phyloP scores from a whole-genome alignment of 495 filamentous ascomycete genomes.

The Lentithecium fluviatile region DNA sequence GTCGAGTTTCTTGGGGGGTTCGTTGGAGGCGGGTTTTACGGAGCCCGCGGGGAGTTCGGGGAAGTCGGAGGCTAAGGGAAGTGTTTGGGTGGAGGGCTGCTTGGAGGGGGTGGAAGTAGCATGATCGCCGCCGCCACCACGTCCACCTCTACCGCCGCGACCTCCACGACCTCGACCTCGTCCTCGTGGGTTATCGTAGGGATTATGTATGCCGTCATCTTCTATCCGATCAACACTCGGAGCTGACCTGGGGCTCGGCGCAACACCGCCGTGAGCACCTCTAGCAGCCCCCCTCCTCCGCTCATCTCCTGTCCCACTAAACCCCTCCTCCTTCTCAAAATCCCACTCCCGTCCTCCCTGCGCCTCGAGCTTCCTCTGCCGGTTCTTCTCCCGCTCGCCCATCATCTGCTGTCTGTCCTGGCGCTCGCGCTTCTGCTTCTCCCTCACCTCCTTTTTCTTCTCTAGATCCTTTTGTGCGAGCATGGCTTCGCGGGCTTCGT shows the following conservation, averaged over 20 bases:
- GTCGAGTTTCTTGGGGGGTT: slow-evolving; percentile 28
- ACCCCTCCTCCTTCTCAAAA: slow-evolving; percentile 66
- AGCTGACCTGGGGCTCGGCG: not conserved
- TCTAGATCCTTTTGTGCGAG: slow-evolving; percentile 39
- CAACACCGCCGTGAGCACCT: slow-evolving; percentile 62
- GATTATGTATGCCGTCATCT: not conserved
- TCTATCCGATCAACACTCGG: slow-evolving; percentile 7
- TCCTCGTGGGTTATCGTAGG: not conserved
- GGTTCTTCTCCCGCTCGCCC: slow-evolving; percentile 68
- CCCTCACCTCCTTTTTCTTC: slow-evolving; percentile 13
- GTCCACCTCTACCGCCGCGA: slow-evolving; percentile 11
- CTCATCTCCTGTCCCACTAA: slow-evolving; percentile 43
- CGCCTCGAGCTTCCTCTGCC: slow-evolving; percentile 67
- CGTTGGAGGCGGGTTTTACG: not conserved
- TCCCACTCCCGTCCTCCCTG: slow-evolving; percentile 73
- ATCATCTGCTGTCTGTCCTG: slow-evolving; percentile 61
- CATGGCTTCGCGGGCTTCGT: slow-evolving; percentile 62
- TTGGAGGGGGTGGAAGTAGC: slow-evolving; percentile 6
- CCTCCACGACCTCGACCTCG: slow-evolving; percentile 20
- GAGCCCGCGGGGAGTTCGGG: slow-evolving; percentile 28
- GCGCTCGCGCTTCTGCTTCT: slow-evolving; percentile 56
- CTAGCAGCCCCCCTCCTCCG: slow-evolving; percentile 50
- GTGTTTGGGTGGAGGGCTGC: slow-evolving; percentile 15
- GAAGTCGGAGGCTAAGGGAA: slow-evolving; percentile 35
- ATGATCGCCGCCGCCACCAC: slow-evolving; percentile 25